phyloP scores from a whole-genome alignment of 2,329 filamentous ascomycete species.

The Colletotrichum simmondsii region DNA sequence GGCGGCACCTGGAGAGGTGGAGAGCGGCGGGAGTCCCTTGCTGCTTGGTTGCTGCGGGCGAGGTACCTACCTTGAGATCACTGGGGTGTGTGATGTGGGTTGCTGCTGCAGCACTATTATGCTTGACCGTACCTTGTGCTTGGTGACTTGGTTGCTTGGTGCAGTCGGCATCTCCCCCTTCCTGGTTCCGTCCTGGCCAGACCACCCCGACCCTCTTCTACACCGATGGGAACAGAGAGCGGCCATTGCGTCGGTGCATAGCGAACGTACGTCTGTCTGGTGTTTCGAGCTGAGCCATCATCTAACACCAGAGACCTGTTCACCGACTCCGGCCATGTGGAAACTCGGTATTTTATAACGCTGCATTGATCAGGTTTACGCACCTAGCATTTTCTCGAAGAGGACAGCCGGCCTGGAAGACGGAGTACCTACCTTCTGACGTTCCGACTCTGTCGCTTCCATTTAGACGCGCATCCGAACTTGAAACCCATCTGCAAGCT shows the following conservation, averaged over 20 bases:
- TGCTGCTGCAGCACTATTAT: no score
- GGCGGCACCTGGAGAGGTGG: constrained; percentile 5
- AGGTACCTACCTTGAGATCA: not conserved
- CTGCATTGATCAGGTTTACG: constrained; percentile 17
- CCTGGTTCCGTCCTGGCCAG: constrained; percentile 22
- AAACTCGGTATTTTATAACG: constrained; percentile 23
- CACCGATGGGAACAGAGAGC: constrained; percentile 23
- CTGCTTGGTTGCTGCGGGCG: constrained; percentile 4
- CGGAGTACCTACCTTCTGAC: no score
- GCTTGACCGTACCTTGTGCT: no score
- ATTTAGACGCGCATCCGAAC: not conserved
- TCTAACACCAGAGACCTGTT: constrained; percentile 22
- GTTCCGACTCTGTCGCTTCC: not conserved
- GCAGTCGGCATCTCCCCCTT: not conserved
- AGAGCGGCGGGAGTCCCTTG: not conserved
- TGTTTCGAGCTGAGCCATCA: constrained; percentile 35
- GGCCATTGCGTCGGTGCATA: constrained; percentile 31
- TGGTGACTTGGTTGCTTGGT: not conserved
- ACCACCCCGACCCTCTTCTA: constrained; percentile 17
- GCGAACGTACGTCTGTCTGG: constrained; percentile 30
- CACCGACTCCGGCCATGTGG: constrained; percentile 32
- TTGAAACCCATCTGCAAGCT: constrained; percentile 15
- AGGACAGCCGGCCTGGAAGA: not conserved
- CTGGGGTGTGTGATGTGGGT: no score
- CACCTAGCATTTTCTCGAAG: constrained; percentile 1